Evolutionary conservation across 1,139 yeast genomes (phyloP), one percentile per base, ranked within the genome.

Genomic region (Pichia sp.): DNA sequence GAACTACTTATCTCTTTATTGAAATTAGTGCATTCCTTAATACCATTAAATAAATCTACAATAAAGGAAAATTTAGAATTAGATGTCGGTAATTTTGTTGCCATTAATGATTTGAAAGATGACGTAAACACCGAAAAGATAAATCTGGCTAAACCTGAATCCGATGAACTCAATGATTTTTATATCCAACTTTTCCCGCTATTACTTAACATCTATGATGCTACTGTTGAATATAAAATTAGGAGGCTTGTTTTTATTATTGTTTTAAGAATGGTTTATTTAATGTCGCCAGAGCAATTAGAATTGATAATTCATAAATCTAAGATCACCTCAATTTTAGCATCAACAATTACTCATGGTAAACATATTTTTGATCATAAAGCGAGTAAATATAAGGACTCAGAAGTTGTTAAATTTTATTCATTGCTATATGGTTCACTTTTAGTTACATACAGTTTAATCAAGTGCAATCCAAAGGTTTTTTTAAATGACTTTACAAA

Each of bases 271-370:
- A 70, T 83, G 23, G 64, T 77, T 34, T 62, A 60, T 37, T 70
- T 70, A 41, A 52, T 54, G 40, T 45, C 55, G 3, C 36, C 47
- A 9, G 46, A 51, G 1, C 54, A 53, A 31, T 42, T 57, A 1
- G 58, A 57, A 0, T 40, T 49, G 1, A 47, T 55, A 12, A 52
- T 64, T 3, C 51, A 51, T 35, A 51, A 51, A 2, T 55, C 62
- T 1, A 55, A 57, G 24, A 64, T 81, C 1, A 65, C 76, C 2
- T 71, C 71, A 11, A 61, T 86, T 23, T 64, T 86, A 37, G 84
- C 87, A 4, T 78, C 95, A 0, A 76, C 86, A n/a, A 71, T 86
- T 5, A 78, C 84, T 20, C 92, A 83, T 51, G 71, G 74, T 31
- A 73, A 69, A 48, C 52, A 64, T 6, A 44, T 58, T 51, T 68